Evolutionary conservation across 2,329 filamentous ascomycete genomes (phyloP), one percentile per base, ranked within the genome.

Genomic region (Stachybotrys echinatus): DNA sequence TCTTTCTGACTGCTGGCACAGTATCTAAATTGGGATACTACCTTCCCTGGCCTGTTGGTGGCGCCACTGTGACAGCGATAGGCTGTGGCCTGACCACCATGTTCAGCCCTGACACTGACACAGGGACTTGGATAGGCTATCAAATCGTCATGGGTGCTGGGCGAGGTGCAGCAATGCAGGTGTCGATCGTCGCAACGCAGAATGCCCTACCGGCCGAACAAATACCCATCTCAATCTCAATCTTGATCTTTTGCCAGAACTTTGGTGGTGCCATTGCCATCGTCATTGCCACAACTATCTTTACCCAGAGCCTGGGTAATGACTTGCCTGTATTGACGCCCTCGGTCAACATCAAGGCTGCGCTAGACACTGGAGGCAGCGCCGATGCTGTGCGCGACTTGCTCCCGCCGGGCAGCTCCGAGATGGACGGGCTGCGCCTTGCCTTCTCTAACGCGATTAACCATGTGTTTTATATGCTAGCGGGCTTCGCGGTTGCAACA

Each of bases 101-200:
- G 0, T 50, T 59, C 3, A 12, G 40, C 4, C 47, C 52, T 1
- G 34, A 48, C 23, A 48, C 52, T 5, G 23, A 43, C 5, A 18
- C 21, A 5, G 20, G 23, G 7, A 39, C 22, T 20, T 54, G 52
- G 52, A 48, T 49, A 17, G 50, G 52, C 5, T 75, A 72, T 51
- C 71, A 76, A 55, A 51, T 74, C 5, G 17, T 75, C 17, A 70
- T 67, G 53, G 73, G 73, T 50, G 63, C 66, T 39, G 74, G 69
- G 19, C 58, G 70, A 54, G 73, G 73, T 22, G 55, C 63, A 31
- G 61, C 61, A 27, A 67, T 74, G 51, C 74, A 76, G 58, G 66
- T 66, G 12, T 70, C 73, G 6, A 73, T 71, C 49, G 55, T 76
- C n/a, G 74, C 71, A 1, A 73, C 71, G 10, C 74, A 76, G 56